Percentiles rank a stretch among this genome's conserved stretches.
Evolutionary conservation across 345 rosid species (phyloP).

Genomic region (Trapa bicornis): DNA sequence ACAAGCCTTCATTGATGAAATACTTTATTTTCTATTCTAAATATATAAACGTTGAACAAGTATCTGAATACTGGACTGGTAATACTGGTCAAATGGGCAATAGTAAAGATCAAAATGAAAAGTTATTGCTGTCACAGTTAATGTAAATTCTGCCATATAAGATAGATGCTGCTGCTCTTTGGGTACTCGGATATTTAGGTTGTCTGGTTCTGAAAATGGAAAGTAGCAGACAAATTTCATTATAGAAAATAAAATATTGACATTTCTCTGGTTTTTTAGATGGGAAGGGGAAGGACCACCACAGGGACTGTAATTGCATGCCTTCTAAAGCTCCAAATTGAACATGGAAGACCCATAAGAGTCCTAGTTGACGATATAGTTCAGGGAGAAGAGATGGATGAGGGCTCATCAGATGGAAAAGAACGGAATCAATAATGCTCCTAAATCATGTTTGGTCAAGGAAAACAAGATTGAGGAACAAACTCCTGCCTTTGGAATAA

Average conservation of each 20-base stretch:
- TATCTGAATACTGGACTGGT: neutral
- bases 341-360: constrained; percentile 76
- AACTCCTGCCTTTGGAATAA: constrained; percentile 70
- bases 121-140: neutral
- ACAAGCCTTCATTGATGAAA: neutral
- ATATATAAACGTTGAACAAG: neutral
- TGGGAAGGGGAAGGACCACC: constrained; percentile 99
- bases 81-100: neutral
- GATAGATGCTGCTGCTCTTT: neutral
- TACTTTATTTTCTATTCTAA: neutral
- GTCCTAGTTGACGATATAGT: constrained; percentile 39
- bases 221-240: neutral
- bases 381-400: constrained; percentile 59
- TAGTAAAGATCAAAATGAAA: neutral
- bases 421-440: constrained; percentile 33
- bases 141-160: neutral
- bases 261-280: constrained; percentile 26
- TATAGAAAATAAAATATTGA: neutral
- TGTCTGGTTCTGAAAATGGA: neutral
- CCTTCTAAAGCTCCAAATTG: constrained; percentile 78
- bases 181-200: neutral
- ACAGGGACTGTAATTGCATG: constrained; percentile 98
- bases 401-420: constrained; percentile 80
- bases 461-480: constrained; percentile 33
- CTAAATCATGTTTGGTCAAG: constrained; percentile 19